These are phyloP conservation scores for Cutaneotrichosporon sp. DNA, from an alignment of 1,284 basidiomycete genomes.

Conservation along the genomic window DNA sequence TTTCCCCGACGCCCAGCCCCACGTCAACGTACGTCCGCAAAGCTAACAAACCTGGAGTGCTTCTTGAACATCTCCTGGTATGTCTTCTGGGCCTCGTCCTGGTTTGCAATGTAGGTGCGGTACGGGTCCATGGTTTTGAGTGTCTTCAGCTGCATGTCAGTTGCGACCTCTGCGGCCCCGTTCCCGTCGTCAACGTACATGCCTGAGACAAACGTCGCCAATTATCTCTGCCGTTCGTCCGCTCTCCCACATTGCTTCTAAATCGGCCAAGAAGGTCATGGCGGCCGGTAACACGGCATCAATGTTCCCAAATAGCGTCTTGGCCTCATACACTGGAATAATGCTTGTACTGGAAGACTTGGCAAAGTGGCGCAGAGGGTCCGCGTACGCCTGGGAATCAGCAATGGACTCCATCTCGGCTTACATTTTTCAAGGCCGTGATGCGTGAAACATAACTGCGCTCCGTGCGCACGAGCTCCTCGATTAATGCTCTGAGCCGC, in stretches of 20 bases:
- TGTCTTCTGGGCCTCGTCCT: conserved; percentile 86
- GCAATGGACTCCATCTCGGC: conserved; percentile 5
- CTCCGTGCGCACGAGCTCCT: conserved; percentile 47
- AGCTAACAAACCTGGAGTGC: conserved; percentile 69
- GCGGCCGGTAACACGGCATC: conserved; percentile 84
- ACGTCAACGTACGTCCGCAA: conserved; percentile 66
- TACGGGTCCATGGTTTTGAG: conserved; percentile 82
- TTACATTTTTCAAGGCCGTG: conserved; percentile 39
- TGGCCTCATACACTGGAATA: conserved; percentile 83
- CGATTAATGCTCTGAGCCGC: conserved; percentile 29
- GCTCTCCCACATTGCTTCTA: conserved; percentile 64
- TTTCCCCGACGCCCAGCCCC: conserved; percentile 28
- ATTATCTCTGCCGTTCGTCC: conserved; percentile 59
- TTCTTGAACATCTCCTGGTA: conserved; percentile 77
- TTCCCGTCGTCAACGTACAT: conserved; percentile 51
- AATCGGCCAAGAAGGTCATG: conserved; percentile 74
- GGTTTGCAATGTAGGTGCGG: conserved; percentile 81
- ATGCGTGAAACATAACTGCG: conserved; percentile 43
- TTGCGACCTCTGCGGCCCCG: too few species aligned
- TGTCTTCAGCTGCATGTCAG: conserved; percentile 58
- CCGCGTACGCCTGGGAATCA: conserved; percentile 64
- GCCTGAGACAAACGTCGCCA: conserved; percentile 77
- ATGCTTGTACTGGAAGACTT: conserved; percentile 77
- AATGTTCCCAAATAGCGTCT: conserved; percentile 87
- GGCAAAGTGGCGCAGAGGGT: conserved; percentile 80